Evolutionary conservation across 1,284 basidiomycete species (phyloP), one percentile per base, ranked within the genome.

Genomic region (Heliocybe sulcata): DNA sequence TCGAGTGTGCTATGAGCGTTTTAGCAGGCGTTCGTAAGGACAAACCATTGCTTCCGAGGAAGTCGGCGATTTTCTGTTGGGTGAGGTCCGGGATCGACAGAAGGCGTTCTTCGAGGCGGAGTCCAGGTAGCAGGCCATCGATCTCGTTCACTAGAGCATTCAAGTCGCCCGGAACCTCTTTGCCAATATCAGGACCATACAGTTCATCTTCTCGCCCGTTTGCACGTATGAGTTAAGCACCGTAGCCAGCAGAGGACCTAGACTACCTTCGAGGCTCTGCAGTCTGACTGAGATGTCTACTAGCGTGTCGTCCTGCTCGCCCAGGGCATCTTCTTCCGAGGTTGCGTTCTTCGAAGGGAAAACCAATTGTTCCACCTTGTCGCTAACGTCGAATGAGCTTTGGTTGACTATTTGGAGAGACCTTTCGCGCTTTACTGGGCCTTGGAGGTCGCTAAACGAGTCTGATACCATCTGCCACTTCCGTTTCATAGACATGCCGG

Each of bases 371-470:
- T 78, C 72, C 20, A 66, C 72, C 53, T 70, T 72, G 23, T 70
- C 64, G 54, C 68, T 73, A 50, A 79, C 62, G 48, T 76, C 74
- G 59, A 78, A 79, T 35, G 77, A 78, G 55, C 67, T 73, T 19
- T 75, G 70, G 56, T 78, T 73, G 50, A 69, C 59, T 25, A 69
- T 74, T 23, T 68, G 62, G 42, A 65, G 54, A 35, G 79, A 79
- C 51, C 68, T 66, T 42, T 67, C 69, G 54, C 72, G 70, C 57
- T 70, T 72, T 14, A 70, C 56, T 25, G 75, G 67, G 11, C 72
- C 76, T 14, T 60, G 61, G 22, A 80, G 63, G 57, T 75, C 75
- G 58, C 69, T 75, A 63, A 75, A 76, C 2, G 58, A 57, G 9
- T 55, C 54, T 6, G 6, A 25, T 6, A 45, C 19, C 4, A 20